Base-by-base conservation (phyloP, 768 basidiomycete genomes). In the Lactarius quietus region DNA sequence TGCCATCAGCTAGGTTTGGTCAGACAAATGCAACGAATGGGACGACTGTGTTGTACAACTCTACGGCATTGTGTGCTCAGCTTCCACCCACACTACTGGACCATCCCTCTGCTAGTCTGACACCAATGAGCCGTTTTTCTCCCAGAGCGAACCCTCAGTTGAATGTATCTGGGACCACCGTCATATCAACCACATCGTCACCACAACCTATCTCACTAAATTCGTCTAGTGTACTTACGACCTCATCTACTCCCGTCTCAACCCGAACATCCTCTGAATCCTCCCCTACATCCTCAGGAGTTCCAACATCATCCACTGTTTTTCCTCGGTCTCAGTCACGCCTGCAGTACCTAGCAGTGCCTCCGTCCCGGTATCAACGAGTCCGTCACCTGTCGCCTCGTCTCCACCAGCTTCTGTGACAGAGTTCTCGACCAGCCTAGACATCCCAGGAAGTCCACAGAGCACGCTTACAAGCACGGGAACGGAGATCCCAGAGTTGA, bases 401-500 rank as follows among this genome's bases (percentile, higher is more conserved):
- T 20, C 17, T 45, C 33, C n/a, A 9, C 18, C 48, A 12, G 39
- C 55, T 31, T 20, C n/a, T 53, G 59, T 38, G n/a, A 17, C 28
- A 6, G n/a, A 9, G 10, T 43, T 31, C 1, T 3, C 67, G 3
- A 48, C 43, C 14, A 54, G 41, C 15, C 20, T 18, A n/a, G 57
- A 35, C 43, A 43, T 10, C 12, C n/a, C 59, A 67, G n/a, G n/a
- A n/a, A n/a, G n/a, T n/a, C n/a, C 74, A 35, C 60, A 62, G 28
- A 63, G 72, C 29, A 76, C 76, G 15, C 69, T 70, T 28, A 80
- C 80, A 15, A 78, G 78, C 68, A 82, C 81, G 5, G 73, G 78
- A 51, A 80, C 76, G 2, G 78, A 78, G 58, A 69, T 72, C 28
- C 76, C 79, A 1, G 76, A 77, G 36, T 79, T 81, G 17, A 83